Evolutionary conservation across 2,329 filamentous ascomycete genomes (phyloP).

Genomic region (Phoma sp.): DNA sequence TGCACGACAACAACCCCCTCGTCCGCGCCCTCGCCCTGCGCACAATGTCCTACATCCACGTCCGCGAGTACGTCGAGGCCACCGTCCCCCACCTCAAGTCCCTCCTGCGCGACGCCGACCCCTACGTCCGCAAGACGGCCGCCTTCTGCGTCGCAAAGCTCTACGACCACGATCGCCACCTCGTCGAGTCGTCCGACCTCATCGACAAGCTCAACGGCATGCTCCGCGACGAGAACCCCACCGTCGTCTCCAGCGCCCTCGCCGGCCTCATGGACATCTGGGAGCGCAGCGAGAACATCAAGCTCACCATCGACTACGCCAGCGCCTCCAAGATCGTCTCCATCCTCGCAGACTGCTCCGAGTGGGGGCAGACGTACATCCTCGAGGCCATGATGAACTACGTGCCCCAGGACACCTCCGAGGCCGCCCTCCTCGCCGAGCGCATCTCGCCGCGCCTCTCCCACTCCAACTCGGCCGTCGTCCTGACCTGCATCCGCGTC

Average conservation of each 20-base stretch:
- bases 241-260: constrained; percentile 92
- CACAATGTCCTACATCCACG: constrained; percentile 97
- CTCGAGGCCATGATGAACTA: constrained; percentile 98
- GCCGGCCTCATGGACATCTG: constrained; percentile 96
- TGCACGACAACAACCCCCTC: constrained; percentile 90
- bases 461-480: constrained; percentile 95
- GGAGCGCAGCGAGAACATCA: constrained; percentile 97
- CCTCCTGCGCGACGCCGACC: constrained; percentile 83
- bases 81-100: constrained; percentile 84
- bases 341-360: constrained; percentile 94
- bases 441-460: constrained; percentile 94
- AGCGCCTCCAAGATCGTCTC: constrained; percentile 99
- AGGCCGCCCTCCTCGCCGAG: constrained; percentile 89
- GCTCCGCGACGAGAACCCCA: constrained; percentile 94
- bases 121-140: constrained; percentile 96
- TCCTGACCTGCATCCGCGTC: constrained; percentile 93
- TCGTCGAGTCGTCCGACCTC: constrained; percentile 89
- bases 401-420: constrained; percentile 86
- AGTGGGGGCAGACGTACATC: constrained; percentile 99
- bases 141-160: constrained; percentile 96
- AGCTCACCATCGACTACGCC: constrained; percentile 95
- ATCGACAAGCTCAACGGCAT: constrained; percentile 91
- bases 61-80: constrained; percentile 92
- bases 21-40: constrained; percentile 90
- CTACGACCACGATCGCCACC: constrained; percentile 91